These are phyloP conservation scores for Phytophthora citricola DNA, from an alignment of 352 stramenopile species.

Conservation along the genomic window DNA sequence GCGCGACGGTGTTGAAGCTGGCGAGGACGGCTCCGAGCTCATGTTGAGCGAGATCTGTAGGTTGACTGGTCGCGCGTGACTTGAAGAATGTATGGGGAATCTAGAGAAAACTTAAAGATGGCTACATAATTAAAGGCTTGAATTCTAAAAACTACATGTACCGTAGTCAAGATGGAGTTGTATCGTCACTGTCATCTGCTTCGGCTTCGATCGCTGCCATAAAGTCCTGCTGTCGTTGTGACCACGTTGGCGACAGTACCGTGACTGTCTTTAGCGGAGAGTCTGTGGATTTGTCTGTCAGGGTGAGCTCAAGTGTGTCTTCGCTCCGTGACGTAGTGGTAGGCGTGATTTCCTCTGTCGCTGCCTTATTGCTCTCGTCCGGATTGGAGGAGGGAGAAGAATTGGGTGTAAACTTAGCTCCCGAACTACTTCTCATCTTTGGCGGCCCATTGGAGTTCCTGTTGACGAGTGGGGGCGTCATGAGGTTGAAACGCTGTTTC, in stretches of 20 bases:
- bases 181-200: slow-evolving; percentile 2
- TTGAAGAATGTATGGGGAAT: slow-evolving; percentile 13
- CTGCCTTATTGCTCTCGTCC: not conserved
- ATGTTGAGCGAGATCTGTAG: slow-evolving; percentile 10
- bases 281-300: not conserved
- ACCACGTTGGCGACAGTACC: slow-evolving; percentile 13
- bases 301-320: slow-evolving; percentile 5
- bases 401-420: not conserved
- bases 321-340: not conserved
- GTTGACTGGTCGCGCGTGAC: slow-evolving; percentile 9
- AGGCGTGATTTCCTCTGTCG: slow-evolving; percentile 4
- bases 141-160: not conserved
- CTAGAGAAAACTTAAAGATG: slow-evolving; percentile 6
- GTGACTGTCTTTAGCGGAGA: not conserved
- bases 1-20: slow-evolving; percentile 17
- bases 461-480: slow-evolving; percentile 6
- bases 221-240: slow-evolving; percentile 23
- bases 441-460: not conserved
- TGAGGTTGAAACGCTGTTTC: slow-evolving; percentile 3
- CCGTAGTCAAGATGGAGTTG: not conserved
- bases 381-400: not conserved
- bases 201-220: slow-evolving; percentile 28
- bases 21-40: slow-evolving; percentile 14
- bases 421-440: not conserved
- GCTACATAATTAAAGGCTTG: not conserved